Percentiles rank a stretch among this genome's conserved stretches.
Conservation (phyloP, 1,139 yeast genomes). For the Zygosaccharomyces pseudobailii region DNA sequence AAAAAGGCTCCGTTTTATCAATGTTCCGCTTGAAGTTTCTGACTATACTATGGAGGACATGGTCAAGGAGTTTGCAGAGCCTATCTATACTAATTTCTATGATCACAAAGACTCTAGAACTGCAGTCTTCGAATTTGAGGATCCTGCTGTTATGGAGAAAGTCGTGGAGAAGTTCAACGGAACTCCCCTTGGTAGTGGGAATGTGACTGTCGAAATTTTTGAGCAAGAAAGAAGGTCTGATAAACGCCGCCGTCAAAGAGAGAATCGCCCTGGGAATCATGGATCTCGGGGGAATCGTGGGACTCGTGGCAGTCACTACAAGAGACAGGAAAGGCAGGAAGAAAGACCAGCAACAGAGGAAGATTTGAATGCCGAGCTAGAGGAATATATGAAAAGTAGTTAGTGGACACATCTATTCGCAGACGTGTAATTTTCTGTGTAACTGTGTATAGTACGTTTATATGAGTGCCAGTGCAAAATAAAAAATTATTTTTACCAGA, state of each 20-base stretch:
- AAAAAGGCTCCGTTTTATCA: conserved; percentile 23
- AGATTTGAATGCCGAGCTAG: conserved; percentile 75
- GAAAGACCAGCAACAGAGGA: conserved; percentile 50
- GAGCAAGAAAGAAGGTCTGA: conserved; percentile 16
- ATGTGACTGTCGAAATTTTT: conserved; percentile 24
- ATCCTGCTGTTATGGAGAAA: conserved; percentile 18
- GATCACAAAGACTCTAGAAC: conserved; percentile 29
- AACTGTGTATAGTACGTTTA: not conserved
- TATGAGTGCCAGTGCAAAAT: not conserved
- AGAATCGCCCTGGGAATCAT: not conserved
- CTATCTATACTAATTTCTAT: conserved; percentile 21
- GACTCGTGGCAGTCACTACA: conserved; percentile 14
- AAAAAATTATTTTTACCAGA: too few relatives aligned
- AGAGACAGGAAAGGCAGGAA: conserved; percentile 21
- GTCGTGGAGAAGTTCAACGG: conserved; percentile 26
- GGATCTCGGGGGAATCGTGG: not conserved
- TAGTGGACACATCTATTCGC: not conserved
- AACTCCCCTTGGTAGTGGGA: conserved; percentile 20
- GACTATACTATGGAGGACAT: conserved; percentile 32
- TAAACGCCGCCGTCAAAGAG: conserved; percentile 6
- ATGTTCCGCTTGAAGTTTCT: conserved; percentile 29
- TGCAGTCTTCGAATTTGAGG: conserved; percentile 28
- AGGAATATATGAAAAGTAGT: conserved; percentile 53
- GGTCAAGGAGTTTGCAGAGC: conserved; percentile 27
- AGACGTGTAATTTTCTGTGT: not conserved